Percentiles rank a stretch among this genome's conserved stretches.
phyloP scores from a whole-genome alignment of 148 eudicot species.

The Rhododendron simsii region DNA sequence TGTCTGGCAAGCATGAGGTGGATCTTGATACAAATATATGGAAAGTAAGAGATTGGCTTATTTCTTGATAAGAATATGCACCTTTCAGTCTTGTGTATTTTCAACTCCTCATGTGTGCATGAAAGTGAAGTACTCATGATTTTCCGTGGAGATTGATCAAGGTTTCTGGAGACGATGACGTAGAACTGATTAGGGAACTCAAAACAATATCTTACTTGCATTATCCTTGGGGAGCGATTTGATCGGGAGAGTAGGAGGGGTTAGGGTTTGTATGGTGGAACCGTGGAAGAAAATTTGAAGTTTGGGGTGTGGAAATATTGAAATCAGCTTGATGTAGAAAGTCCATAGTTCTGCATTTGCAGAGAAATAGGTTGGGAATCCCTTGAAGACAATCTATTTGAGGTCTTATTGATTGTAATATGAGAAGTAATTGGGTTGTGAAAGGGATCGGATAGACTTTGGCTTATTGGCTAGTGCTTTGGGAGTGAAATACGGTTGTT shows the following conservation, averaged over 20 bases:
- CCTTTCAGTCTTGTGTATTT: not conserved
- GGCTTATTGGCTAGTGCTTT: not conserved
- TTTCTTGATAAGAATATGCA: not conserved
- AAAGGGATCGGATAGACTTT: not conserved
- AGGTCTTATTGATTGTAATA: not conserved
- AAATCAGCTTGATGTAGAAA: not conserved
- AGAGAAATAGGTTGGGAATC: not conserved
- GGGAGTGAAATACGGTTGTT: not conserved
- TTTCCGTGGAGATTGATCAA: not conserved
- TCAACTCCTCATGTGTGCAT: not conserved
- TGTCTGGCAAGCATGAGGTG: conserved; percentile 99
- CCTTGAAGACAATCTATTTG: not conserved
- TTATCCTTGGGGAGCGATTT: not conserved
- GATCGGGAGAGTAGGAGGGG: not conserved
- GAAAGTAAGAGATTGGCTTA: conserved; percentile 60
- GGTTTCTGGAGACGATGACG: not conserved
- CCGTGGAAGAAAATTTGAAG: not conserved
- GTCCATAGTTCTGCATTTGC: conserved; percentile 1
- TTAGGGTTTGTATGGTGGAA: not conserved
- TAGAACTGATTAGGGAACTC: not conserved
- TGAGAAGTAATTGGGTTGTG: not conserved
- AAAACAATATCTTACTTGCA: not conserved
- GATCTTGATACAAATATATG: conserved; percentile 97
- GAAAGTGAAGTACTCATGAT: not conserved
- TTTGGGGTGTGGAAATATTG: not conserved